Conservation (phyloP, 1,139 yeast genomes). For the Pichia norvegensis region DNA sequence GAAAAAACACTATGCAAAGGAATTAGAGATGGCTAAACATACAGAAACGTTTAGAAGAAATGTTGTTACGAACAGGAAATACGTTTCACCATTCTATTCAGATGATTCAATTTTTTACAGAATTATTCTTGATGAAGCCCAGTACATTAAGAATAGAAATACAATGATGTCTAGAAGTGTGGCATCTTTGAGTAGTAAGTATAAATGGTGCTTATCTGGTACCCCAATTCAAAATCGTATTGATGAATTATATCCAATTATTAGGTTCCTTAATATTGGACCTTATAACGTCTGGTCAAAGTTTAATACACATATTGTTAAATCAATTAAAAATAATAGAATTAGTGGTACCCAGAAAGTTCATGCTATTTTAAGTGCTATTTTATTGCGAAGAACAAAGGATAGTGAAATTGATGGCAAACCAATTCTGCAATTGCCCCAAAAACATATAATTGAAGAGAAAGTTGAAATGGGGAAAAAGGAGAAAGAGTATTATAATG, state of each 20-base stretch:
- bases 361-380: constrained; percentile 66
- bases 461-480: constrained; percentile 49
- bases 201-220: constrained; percentile 81
- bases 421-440: constrained; percentile 66
- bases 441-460: constrained; percentile 44
- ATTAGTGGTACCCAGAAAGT: constrained; percentile 27
- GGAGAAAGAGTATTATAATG: constrained; percentile 42
- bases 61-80: constrained; percentile 33
- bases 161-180: constrained; percentile 66
- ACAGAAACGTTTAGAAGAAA: constrained; percentile 20
- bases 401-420: constrained; percentile 68
- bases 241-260: constrained; percentile 69
- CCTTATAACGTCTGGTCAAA: constrained; percentile 56
- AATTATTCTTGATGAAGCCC: constrained; percentile 86
- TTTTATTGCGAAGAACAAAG: constrained; percentile 75
- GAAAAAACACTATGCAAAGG: constrained; percentile 48
- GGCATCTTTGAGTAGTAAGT: constrained; percentile 43
- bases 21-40: constrained; percentile 30
- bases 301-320: constrained; percentile 53
- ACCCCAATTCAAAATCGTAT: constrained; percentile 90
- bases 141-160: constrained; percentile 66
- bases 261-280: constrained; percentile 61
- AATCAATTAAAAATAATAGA: constrained; percentile 42
- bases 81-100: constrained; percentile 61
- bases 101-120: constrained; percentile 52